These are phyloP conservation scores for Quercus parvula DNA, from an alignment of 306 rosid species.

Conservation along the genomic window DNA sequence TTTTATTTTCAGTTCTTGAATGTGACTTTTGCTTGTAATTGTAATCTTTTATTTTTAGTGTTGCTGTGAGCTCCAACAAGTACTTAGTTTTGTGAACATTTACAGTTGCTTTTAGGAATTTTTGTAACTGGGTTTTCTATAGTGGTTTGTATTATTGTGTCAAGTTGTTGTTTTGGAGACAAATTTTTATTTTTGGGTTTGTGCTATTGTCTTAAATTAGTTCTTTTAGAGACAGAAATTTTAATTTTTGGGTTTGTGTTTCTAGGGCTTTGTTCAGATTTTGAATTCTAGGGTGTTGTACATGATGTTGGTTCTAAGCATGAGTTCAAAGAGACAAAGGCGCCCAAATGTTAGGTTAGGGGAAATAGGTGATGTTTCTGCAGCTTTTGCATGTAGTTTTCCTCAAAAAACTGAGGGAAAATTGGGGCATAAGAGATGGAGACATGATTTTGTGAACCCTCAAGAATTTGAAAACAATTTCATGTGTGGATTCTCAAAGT, in stretches of 20 bases:
- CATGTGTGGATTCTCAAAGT: conserved; percentile 5
- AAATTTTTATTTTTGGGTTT: neutral
- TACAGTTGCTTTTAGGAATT: neutral
- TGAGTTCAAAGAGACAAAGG: conserved; percentile 41
- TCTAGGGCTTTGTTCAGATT: conserved; percentile 15
- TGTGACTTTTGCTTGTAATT: neutral
- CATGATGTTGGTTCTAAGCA: conserved; percentile 30
- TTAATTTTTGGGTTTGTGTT: neutral
- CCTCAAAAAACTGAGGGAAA: conserved; percentile 18
- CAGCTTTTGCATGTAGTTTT: conserved; percentile 41
- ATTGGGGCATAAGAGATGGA: conserved; percentile 26
- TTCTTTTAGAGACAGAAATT: neutral
- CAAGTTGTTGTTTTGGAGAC: neutral
- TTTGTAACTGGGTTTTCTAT: neutral
- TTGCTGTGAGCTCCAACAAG: neutral
- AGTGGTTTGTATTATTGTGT: neutral
- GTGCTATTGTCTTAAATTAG: neutral
- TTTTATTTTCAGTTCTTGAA: neutral
- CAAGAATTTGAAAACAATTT: conserved; percentile 5
- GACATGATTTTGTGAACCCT: conserved; percentile 8
- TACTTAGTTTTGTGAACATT: neutral
- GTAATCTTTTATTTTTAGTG: neutral
- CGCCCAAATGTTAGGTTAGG: conserved; percentile 47
- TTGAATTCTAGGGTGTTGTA: conserved; percentile 5
- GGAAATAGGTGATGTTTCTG: conserved; percentile 41